These are phyloP conservation scores for Elaeis guineensis DNA, from an alignment of 176 grass and related monocot genomes.

Conservation along the genomic window DNA sequence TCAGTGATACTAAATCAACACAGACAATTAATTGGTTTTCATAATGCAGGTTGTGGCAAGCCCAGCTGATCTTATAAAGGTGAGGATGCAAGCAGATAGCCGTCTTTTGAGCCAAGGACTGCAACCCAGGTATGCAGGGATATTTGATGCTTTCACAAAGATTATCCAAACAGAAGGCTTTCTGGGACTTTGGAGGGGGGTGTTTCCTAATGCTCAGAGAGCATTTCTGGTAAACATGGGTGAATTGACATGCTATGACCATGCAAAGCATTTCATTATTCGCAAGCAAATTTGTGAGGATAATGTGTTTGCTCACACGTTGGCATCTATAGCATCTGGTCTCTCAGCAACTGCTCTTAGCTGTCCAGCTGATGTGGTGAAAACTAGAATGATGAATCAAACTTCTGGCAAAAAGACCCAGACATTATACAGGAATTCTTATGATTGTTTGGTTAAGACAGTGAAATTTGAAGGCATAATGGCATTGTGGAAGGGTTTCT, in stretches of 20 bases:
- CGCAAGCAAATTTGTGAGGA: conserved; percentile 45
- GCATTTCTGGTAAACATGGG: conserved; percentile 94
- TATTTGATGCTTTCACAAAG: conserved; percentile 54
- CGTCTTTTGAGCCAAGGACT: conserved; percentile 36
- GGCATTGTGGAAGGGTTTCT: conserved; percentile 84
- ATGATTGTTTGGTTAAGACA: conserved; percentile 70
- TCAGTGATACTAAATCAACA: not conserved
- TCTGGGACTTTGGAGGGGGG: conserved; percentile 52
- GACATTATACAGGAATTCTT: conserved; percentile 61
- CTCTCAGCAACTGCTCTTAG: conserved; percentile 51
- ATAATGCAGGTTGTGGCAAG: conserved; percentile 60
- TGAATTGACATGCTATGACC: conserved; percentile 74
- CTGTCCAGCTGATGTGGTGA: conserved; percentile 77
- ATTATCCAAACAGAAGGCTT: conserved; percentile 46
- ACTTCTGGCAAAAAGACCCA: conserved; percentile 20
- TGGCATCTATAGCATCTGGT: conserved; percentile 64
- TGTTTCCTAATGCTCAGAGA: conserved; percentile 64
- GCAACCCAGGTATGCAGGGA: conserved; percentile 42
- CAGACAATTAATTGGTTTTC: conserved; percentile 13
- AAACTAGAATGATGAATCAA: conserved; percentile 91
- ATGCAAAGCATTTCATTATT: conserved; percentile 69
- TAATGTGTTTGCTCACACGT: conserved; percentile 57
- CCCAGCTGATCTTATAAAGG: conserved; percentile 81
- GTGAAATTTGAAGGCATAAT: conserved; percentile 39
- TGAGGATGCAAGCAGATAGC: conserved; percentile 83